Evolutionary conservation across 2,329 filamentous ascomycete genomes (phyloP), one percentile per base, ranked within the genome.

Genomic region (Aureobasidium leucospermi): DNA sequence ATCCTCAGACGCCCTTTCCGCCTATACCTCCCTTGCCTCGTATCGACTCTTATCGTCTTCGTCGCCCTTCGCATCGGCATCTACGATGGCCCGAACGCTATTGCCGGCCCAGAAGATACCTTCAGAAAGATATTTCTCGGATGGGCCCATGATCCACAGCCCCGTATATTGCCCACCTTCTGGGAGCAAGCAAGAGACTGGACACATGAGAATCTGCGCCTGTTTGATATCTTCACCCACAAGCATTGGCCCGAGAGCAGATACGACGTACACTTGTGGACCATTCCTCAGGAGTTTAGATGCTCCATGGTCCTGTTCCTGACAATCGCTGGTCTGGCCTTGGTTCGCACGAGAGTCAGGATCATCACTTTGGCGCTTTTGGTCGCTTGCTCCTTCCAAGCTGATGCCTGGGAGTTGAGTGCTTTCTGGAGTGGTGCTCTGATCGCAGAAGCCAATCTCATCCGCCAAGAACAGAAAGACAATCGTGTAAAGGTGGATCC

Each of bases 251-350:
- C 61, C 4, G 66, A 63, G 62, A 63, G 56, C 68, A 74, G 69
- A 23, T 82, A 84, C 65, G 81, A 85, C 65, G 75, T 81, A 29
- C 83, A 85, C 62, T 70, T 85, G 28, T 85, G 83, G 83, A 85
- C 83, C 5, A 85, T 85, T 45, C 82, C 83, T 2, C 77, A 84
- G 48, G 83, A 85, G 67, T 84, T 82, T 65, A 75, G 79, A 61
- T 81, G 79, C 67, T 83, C 81, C 2, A 77, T 85, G 67, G 75
- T 81, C 60, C 74, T 85, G 9, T 85, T 85, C 68, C 69, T 84
- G 7, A 74, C 76, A 11, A 69, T 83, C 23, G 61, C 83, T 4
- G 81, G 75, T 19, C 42, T 59, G n/a, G 47, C 63, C 13, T 58
- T 58, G 5, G 46, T 62, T 5, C 46, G 48, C 13, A 29, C 49